Evolutionary conservation across 495 filamentous ascomycete species (phyloP), one percentile per base, ranked within the genome.

Genomic region (Xylaria venustula): DNA sequence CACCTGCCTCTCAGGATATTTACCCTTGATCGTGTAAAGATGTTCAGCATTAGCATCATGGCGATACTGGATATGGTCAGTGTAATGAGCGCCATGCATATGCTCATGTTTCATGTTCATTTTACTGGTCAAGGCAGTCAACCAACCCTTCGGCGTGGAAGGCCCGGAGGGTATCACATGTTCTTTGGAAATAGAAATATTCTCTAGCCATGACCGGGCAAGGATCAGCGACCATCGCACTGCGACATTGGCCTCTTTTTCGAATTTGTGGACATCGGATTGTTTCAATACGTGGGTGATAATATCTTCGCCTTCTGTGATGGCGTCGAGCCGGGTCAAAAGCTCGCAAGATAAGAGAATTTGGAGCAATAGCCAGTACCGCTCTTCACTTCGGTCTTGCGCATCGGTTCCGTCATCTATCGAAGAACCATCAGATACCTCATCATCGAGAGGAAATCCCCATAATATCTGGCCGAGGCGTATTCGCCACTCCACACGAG

Each of bases 211-310:
- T 2, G 85, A 78, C 15, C 88, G 83, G 32, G 89, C 90, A 32
- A 91, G 80, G 17, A 92, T 74, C 30, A 96, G 71, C 63, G 92
- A 90, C 91, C 91, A 96, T 64, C 88, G 85, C 14, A 92, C 84
- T 61, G 89, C 89, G 15, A 77, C 75, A 28, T 83, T 88, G 20
- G 86, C 83, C 36, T 88, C 76, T 60, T 81, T 82, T 30, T 89
- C 84, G 51, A 91, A 90, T 11, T 80, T 77, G 26, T 79, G 75
- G 25, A 88, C 78, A 60, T 92, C 88, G 14, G 85, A 79, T 7
- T 77, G 70, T 48, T 79, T 84, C 32, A 88, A 73, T 49, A 75
- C 71, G 46, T 79, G 74, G 15, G 71, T 44, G 59, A 79, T 69
- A 60, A 77, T 66, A 71, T 84, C 75, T 67, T 83, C 73, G 70